Conservation (phyloP, 1,139 yeast species). For the Blastobotrys indianensis region DNA sequence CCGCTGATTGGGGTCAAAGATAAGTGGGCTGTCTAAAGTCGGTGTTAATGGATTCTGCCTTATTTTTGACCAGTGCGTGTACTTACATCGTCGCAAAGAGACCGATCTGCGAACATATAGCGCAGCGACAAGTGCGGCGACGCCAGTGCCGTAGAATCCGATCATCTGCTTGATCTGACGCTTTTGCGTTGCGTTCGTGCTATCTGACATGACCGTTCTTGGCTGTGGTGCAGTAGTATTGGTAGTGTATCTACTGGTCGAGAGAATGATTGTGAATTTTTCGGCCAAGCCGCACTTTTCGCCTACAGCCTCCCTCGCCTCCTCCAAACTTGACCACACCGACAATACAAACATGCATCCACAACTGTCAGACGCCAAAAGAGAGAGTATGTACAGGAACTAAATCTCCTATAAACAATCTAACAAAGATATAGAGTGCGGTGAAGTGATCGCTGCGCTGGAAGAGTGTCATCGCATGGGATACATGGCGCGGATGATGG, state of each 20-base stretch:
- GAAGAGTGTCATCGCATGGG: slow-evolving; percentile 82
- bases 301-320: too few species aligned
- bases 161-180: slow-evolving; percentile 60
- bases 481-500: slow-evolving; percentile 68
- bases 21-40: slow-evolving; percentile 53
- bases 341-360: slow-evolving; percentile 13
- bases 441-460: slow-evolving; percentile 75
- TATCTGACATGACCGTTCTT: too few species aligned
- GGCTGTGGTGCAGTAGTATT: too few species aligned
- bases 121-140: slow-evolving; percentile 64
- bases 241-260: too few species aligned
- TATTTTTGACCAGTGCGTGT: neutral
- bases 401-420: neutral
- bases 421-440: slow-evolving; percentile 47
- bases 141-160: slow-evolving; percentile 65
- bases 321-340: too few species aligned
- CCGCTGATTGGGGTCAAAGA: slow-evolving; percentile 79
- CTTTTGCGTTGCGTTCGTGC: slow-evolving; percentile 2
- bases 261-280: too few species aligned
- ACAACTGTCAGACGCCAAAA: slow-evolving; percentile 12
- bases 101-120: slow-evolving; percentile 73
- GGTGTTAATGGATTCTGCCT: neutral
- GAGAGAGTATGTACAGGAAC: slow-evolving; percentile 7
- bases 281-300: too few species aligned
- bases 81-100: slow-evolving; percentile 59